Evolutionary conservation across 805 yeast species (phyloP), one percentile per base, ranked within the genome.

Genomic region (Candida vartiovaarae): DNA sequence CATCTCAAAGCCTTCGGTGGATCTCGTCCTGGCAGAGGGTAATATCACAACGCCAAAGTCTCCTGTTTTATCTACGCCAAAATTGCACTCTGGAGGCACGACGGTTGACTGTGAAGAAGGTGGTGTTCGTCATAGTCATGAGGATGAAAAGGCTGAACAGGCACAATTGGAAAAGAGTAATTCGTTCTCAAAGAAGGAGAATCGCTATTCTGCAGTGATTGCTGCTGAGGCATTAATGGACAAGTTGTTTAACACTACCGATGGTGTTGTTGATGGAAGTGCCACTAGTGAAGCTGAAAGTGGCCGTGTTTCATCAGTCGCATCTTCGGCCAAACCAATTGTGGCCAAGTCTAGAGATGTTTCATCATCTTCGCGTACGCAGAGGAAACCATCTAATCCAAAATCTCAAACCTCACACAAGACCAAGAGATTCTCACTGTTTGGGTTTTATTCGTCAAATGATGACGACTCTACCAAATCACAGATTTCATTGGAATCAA

Each of bases 361-460:
- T 15, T 15, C 20, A 15, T 15, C 20, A 15, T 23, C 36, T 26
- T 23, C 34, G 8, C 10, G 15, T 4, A 38, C 15, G n/a, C 28
- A 38, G 40, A 39, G 51, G 34, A 48, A 47, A 23, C 38, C 50
- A 29, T 47, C 50, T 8, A 34, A 46, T 24, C 40, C 52, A 23
- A 45, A 32, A 28, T 24, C 36, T 6, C 37, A 44, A 5, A 44
- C 38, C 6, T 34, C 45, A 3, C 48, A 42, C 34, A 60, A 62
- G 39, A 51, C 50, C 36, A 70, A 68, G 49, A 58, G 75, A 48
- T 70, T 69, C 49, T 68, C 74, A 50, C 58, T 70, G 39, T 49
- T 69, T 30, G 66, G 74, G 3, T 62, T 66, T 50, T 62, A 64
- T 44, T 38, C 39, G 11, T 40, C 51, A 39, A 29, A 43, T 20